Evolutionary conservation across 2,329 filamentous ascomycete species (phyloP), one percentile per base, ranked within the genome.

Genomic region (Venturia oleaginea): DNA sequence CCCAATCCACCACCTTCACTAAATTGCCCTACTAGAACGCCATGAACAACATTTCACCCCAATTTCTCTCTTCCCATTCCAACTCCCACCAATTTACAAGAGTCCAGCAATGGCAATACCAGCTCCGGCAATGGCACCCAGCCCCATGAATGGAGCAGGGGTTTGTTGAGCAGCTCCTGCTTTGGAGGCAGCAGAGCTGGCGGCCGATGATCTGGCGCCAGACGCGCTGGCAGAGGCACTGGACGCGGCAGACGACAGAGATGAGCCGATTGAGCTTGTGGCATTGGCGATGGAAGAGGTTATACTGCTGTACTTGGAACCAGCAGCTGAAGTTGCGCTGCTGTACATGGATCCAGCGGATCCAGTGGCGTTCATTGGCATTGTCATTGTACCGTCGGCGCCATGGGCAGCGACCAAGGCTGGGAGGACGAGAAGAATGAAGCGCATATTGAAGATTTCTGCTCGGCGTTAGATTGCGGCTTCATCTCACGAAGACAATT

Each of bases 41-140:
- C 48, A 54, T 32, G 13, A 32, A 30, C 10, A 3, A 30, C 30
- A 11, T 54, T 17, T 30, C 11, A n/a, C 48, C 48, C 13, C 1
- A 54, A 32, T 22, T 22, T 15, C 24, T 27, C 4, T 46, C 24
- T 17, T 30, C 24, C 24, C 27, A 5, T 17, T 19, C 48, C 3
- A 5, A 30, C 4, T 8, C 13, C 6, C 24, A 8, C 5, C n/a
- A 38, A 48, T 62, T 19, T 46, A 62, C 60, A 62, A 32, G 10
- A 43, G 32, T 27, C 60, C 38, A 48, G 22, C 32, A 24, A 48
- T 6, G 30, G 60, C 60, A n/a, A 51, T n/a, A 22, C 38, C 60
- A 24, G 43, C 60, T 30, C 60, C 60, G 17, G 43, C 43, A n/a
- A 62, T n/a, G 10, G 60, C 60, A 30, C 60, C 60, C 37, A 62